Evolutionary conservation across 306 rosid genomes (phyloP).

Genomic region (Lagenaria siceraria): DNA sequence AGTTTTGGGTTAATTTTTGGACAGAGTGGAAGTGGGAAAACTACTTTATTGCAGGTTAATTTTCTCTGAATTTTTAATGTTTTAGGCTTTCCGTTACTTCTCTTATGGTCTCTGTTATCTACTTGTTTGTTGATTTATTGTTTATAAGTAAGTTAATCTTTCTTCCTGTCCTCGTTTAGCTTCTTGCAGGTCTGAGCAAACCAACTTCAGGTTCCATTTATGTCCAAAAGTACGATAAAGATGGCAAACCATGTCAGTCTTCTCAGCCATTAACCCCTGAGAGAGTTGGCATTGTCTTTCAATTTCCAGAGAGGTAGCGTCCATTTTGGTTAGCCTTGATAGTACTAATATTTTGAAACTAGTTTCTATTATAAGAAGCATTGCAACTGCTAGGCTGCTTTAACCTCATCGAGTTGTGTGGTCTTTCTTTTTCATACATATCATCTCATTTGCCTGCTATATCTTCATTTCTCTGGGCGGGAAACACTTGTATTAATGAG

Average conservation of each 20-base stretch:
- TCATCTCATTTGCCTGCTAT: background rate
- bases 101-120: background rate
- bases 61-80: background rate
- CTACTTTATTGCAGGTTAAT: slow-evolving; percentile 78
- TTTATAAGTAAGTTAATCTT: background rate
- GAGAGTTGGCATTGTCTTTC: slow-evolving; percentile 90
- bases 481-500: background rate
- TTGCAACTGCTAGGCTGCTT: background rate
- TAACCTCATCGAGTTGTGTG: background rate
- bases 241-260: slow-evolving; percentile 49
- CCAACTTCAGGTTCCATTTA: slow-evolving; percentile 79
- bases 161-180: slow-evolving; percentile 20
- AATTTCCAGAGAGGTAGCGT: slow-evolving; percentile 85
- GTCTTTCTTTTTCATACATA: background rate
- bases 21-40: slow-evolving; percentile 88
- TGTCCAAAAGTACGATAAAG: slow-evolving; percentile 51
- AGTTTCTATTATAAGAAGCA: background rate
- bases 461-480: background rate
- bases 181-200: slow-evolving; percentile 82
- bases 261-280: slow-evolving; percentile 49
- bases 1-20: slow-evolving; percentile 88
- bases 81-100: background rate
- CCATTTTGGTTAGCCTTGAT: background rate
- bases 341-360: background rate
- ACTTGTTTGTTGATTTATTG: background rate